Conservation (phyloP, 768 basidiomycete species). For the Trametes gibbosa region DNA sequence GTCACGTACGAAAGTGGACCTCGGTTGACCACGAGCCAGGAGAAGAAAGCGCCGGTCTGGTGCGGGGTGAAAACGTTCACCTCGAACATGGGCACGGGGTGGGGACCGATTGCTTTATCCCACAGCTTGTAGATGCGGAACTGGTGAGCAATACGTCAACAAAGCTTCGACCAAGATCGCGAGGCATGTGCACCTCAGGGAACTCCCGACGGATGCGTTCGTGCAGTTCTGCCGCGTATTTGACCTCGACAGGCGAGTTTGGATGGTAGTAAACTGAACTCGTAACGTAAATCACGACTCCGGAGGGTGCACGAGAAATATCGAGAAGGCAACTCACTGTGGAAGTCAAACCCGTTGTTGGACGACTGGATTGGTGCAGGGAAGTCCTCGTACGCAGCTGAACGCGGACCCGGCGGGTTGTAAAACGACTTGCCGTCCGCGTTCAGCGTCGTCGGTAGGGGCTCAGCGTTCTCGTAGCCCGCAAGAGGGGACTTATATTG, state of each 20-base stretch:
- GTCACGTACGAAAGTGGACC: conserved; percentile 66
- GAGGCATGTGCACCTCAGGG: conserved; percentile 49
- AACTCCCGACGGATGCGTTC: conserved; percentile 61
- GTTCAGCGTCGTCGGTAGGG: conserved; percentile 41
- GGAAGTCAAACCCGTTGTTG: conserved; percentile 71
- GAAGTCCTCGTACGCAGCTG: conserved; percentile 52
- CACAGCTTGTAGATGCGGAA: conserved; percentile 59
- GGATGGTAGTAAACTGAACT: conserved; percentile 68
- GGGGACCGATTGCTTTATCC: conserved; percentile 65
- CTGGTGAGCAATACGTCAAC: conserved; percentile 32
- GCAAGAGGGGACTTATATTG: conserved; percentile 24
- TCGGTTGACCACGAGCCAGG: conserved; percentile 64
- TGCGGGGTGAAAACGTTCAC: conserved; percentile 65
- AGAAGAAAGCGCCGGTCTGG: conserved; percentile 66
- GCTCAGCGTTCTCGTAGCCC: conserved; percentile 30
- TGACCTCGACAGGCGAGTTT: conserved; percentile 37
- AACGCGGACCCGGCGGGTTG: conserved; percentile 45
- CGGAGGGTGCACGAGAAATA: not conserved
- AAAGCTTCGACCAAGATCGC: not conserved
- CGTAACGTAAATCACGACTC: not conserved
- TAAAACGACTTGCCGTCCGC: conserved; percentile 55
- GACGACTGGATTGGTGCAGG: conserved; percentile 50
- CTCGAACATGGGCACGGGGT: conserved; percentile 72
- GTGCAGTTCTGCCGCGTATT: conserved; percentile 55
- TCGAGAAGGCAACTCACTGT: conserved; percentile 44